Conservation (phyloP, 768 basidiomycete species). For the Russula compacta region DNA sequence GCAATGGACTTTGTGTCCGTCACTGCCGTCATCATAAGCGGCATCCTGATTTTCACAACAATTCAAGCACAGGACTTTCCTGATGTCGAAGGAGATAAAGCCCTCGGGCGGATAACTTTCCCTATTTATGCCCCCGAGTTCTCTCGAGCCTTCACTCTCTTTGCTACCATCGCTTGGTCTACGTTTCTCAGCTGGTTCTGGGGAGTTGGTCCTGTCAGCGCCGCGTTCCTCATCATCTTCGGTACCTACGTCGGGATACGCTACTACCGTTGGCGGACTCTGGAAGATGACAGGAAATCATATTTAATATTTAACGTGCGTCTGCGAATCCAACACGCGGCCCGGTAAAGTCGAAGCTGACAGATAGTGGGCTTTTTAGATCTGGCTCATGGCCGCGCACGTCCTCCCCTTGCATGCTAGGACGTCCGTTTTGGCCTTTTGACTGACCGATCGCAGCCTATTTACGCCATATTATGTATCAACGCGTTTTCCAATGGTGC, state of each 20-base stretch:
- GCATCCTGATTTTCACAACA: slow-evolving; percentile 22
- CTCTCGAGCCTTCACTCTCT: slow-evolving; percentile 20
- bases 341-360: slow-evolving; percentile 12
- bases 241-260: slow-evolving; percentile 20
- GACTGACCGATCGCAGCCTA: slow-evolving; percentile 9
- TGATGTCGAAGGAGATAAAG: slow-evolving; percentile 23
- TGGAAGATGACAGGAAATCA: slow-evolving; percentile 17
- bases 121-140: slow-evolving; percentile 21
- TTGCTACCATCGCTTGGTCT: slow-evolving; percentile 22
- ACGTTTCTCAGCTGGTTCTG: slow-evolving; percentile 19
- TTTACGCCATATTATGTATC: slow-evolving; percentile 18
- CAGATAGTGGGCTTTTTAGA: slow-evolving; percentile 4
- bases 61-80: slow-evolving; percentile 24
- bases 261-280: slow-evolving; percentile 19
- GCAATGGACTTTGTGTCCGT: slow-evolving; percentile 18
- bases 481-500: slow-evolving; percentile 5
- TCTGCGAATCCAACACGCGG: slow-evolving; percentile 10
- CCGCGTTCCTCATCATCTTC: slow-evolving; percentile 13
- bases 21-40: slow-evolving; percentile 20
- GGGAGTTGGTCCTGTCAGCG: slow-evolving; percentile 18
- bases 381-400: slow-evolving; percentile 20
- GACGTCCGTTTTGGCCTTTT: slow-evolving; percentile 19
- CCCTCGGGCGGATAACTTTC: slow-evolving; percentile 21
- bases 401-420: slow-evolving; percentile 18
- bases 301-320: slow-evolving; percentile 24